These are phyloP conservation scores for Paecilomyces sp. DNA, from an alignment of 2,329 filamentous ascomycete genomes.

Conservation along the genomic window DNA sequence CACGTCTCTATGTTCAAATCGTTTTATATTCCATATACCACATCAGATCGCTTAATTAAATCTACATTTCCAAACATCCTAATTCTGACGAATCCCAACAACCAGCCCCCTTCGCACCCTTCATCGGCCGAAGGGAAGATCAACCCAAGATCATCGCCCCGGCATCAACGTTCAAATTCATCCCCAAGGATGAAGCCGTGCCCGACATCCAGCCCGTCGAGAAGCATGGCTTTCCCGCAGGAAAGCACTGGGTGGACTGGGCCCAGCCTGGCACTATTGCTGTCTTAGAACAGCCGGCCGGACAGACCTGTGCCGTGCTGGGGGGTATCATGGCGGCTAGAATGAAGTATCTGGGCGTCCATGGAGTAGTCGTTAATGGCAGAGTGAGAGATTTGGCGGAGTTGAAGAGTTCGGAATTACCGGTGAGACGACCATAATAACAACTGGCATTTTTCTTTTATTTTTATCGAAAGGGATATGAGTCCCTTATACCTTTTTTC, in stretches of 20 bases:
- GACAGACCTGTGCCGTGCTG: slow-evolving; percentile 62
- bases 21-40: too few species aligned
- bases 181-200: slow-evolving; percentile 47
- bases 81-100: background rate
- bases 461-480: background rate
- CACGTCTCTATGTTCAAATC: background rate
- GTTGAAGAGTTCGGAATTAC: slow-evolving; percentile 48
- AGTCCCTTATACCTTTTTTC: background rate
- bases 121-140: slow-evolving; percentile 17
- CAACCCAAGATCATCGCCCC: slow-evolving; percentile 33
- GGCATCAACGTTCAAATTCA: slow-evolving; percentile 47
- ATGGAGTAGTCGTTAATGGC: slow-evolving; percentile 60
- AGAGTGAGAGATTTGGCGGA: slow-evolving; percentile 60
- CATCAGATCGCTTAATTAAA: background rate
- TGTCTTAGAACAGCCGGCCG: slow-evolving; percentile 58
- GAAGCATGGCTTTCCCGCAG: slow-evolving; percentile 48
- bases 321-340: slow-evolving; percentile 71
- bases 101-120: slow-evolving; percentile 29
- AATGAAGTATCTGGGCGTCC: slow-evolving; percentile 56
- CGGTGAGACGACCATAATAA: slow-evolving; percentile 37
- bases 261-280: slow-evolving; percentile 54
- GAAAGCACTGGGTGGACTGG: slow-evolving; percentile 63
- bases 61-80: background rate
- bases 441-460: background rate
- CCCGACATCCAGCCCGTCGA: slow-evolving; percentile 19